These are phyloP conservation scores for Haplosporangium gracile DNA, from an alignment of 192 early-diverging fungal genomes.

Conservation along the genomic window DNA sequence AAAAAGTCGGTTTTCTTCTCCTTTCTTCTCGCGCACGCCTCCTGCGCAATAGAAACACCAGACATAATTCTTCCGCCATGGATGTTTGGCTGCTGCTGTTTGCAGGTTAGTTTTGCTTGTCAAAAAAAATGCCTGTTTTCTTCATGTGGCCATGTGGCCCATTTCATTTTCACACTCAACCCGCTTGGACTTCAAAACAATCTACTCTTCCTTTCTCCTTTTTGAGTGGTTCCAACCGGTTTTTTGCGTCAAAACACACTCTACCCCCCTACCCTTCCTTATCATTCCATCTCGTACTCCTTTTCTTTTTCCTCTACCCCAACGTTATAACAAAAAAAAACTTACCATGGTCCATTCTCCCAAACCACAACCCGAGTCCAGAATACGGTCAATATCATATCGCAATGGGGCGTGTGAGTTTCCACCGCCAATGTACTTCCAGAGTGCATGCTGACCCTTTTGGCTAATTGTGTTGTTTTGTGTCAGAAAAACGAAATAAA, in stretches of 20 bases:
- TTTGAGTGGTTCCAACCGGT: neutral
- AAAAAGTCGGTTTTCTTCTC: too few species aligned
- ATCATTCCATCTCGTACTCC: neutral
- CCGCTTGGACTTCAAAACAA: constrained; percentile 1
- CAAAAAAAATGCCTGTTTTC: neutral
- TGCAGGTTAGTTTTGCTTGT: neutral
- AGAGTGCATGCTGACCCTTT: constrained; percentile 57
- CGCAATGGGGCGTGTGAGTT: constrained; percentile 52
- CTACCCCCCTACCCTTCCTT: neutral
- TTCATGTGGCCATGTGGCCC: constrained; percentile 4
- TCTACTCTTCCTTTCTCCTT: neutral
- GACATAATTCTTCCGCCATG: too few species aligned
- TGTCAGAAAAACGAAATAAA: constrained; percentile 14
- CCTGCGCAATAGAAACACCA: neutral
- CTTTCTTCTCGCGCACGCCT: neutral
- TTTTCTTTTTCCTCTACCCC: too few species aligned
- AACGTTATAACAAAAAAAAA: neutral
- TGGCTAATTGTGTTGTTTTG: constrained; percentile 15
- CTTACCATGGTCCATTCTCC: constrained; percentile 58
- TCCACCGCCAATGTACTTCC: constrained; percentile 56
- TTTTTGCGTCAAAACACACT: constrained; percentile 1
- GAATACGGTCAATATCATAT: constrained; percentile 40
- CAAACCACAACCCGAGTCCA: constrained; percentile 55
- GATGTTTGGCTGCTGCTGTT: too few species aligned
- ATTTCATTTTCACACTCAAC: neutral